Evolutionary conservation across 2,329 filamentous ascomycete species (phyloP).

Genomic region (Pseudogymnoascus sp.): DNA sequence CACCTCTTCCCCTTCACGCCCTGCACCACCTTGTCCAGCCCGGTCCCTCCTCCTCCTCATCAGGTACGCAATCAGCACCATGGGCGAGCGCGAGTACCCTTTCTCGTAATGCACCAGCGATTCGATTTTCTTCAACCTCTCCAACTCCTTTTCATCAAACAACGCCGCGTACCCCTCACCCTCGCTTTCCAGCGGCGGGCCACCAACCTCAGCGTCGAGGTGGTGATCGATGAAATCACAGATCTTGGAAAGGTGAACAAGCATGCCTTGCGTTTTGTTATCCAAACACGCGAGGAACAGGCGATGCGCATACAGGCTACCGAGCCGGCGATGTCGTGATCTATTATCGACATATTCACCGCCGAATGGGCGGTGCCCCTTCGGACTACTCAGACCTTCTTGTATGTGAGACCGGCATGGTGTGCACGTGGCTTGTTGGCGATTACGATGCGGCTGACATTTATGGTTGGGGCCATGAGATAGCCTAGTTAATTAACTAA

Average conservation of each 20-base stretch:
- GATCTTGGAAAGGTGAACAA: slow-evolving; percentile 11
- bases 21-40: background rate
- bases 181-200: background rate
- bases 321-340: no score
- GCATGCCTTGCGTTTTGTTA: slow-evolving; percentile 14
- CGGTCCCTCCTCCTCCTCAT: slow-evolving; percentile 14
- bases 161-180: background rate
- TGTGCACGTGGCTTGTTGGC: no score
- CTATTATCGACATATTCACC: no score
- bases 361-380: no score
- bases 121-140: background rate
- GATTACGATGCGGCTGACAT: no score
- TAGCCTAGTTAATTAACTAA: no score
- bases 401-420: no score
- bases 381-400: no score
- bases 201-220: background rate
- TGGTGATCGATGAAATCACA: slow-evolving; percentile 23
- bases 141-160: background rate
- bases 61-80: slow-evolving; percentile 1
- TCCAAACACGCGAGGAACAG: slow-evolving; percentile 17
- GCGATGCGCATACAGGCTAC: background rate
- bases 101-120: slow-evolving; percentile 26
- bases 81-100: slow-evolving; percentile 1
- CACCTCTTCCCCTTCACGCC: background rate
- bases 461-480: no score